Percentiles rank a stretch among this genome's conserved stretches.
phyloP scores from a whole-genome alignment of 371 early-diverging fungal genomes.

The Phascolomyces articulosus region DNA sequence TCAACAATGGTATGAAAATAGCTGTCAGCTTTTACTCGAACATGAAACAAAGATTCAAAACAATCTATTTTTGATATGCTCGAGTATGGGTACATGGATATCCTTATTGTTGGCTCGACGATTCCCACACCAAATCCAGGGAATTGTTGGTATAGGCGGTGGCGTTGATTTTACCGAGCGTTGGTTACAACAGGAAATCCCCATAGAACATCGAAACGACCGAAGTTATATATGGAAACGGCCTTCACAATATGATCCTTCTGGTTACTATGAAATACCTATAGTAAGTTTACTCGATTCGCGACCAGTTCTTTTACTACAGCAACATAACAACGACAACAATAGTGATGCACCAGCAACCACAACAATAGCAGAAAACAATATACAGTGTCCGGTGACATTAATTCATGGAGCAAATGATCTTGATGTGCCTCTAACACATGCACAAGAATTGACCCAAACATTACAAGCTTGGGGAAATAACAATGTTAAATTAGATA shows the following conservation, averaged over 20 bases:
- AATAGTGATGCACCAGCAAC: background rate
- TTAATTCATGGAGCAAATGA: constrained; percentile 42
- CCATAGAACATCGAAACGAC: constrained; percentile 12
- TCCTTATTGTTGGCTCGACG: constrained; percentile 25
- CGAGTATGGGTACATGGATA: constrained; percentile 51
- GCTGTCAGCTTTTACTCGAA: constrained; percentile 14
- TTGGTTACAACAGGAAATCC: constrained; percentile 34
- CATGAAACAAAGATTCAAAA: too few species aligned
- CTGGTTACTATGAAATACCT: constrained; percentile 42
- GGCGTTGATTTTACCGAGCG: constrained; percentile 42
- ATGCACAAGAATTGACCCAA: constrained; percentile 1
- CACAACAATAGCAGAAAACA: background rate
- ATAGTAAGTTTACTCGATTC: constrained; percentile 34
- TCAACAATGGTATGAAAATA: constrained; percentile 29
- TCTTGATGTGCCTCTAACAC: constrained; percentile 21
- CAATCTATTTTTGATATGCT: constrained; percentile 17
- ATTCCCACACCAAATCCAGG: constrained; percentile 3
- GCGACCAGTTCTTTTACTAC: constrained; percentile 17
- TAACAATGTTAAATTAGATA: constrained; percentile 1
- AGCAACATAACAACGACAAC: constrained; percentile 5
- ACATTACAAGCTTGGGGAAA: background rate
- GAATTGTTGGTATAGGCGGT: constrained; percentile 43
- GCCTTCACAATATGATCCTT: constrained; percentile 32
- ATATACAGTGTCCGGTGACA: constrained; percentile 17
- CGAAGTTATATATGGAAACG: constrained; percentile 28